phyloP scores from a whole-genome alignment of 1,139 yeast species.

The Kodamaea anthophila region DNA sequence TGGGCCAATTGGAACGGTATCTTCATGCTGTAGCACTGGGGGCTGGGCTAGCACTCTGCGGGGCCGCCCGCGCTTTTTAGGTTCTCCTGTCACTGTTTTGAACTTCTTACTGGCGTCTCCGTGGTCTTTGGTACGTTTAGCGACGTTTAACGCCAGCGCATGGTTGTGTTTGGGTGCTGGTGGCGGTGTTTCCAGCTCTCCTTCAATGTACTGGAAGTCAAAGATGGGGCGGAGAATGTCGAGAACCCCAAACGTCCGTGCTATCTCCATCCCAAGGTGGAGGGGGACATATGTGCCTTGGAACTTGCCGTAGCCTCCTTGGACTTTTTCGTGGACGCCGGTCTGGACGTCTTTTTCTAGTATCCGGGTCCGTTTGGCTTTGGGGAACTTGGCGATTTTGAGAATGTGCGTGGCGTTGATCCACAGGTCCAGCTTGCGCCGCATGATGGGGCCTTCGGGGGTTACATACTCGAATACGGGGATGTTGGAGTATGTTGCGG shows the following conservation, averaged over 20 bases:
- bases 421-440: constrained; percentile 74
- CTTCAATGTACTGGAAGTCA: constrained; percentile 52
- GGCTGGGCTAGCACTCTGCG: constrained; percentile 29
- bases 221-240: constrained; percentile 64
- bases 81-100: constrained; percentile 14
- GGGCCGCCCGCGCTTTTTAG: constrained; percentile 45
- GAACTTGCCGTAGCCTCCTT: constrained; percentile 91
- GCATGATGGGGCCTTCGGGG: constrained; percentile 74
- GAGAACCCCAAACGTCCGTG: constrained; percentile 66
- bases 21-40: constrained; percentile 25
- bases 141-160: constrained; percentile 51
- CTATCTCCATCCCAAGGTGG: constrained; percentile 48
- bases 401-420: constrained; percentile 89
- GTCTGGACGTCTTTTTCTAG: constrained; percentile 84
- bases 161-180: constrained; percentile 83
- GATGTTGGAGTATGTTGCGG: constrained; percentile 80
- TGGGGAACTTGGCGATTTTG: constrained; percentile 81
- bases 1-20: constrained; percentile 33
- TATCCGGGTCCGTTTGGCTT: constrained; percentile 77
- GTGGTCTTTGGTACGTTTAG: constrained; percentile 29
- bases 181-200: constrained; percentile 60
- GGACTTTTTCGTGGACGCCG: constrained; percentile 85
- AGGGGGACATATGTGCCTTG: constrained; percentile 94
- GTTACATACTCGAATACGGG: constrained; percentile 68
- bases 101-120: constrained; percentile 14